phyloP scores from a whole-genome alignment of 345 rosid genomes.

The Aegle marmelos region DNA sequence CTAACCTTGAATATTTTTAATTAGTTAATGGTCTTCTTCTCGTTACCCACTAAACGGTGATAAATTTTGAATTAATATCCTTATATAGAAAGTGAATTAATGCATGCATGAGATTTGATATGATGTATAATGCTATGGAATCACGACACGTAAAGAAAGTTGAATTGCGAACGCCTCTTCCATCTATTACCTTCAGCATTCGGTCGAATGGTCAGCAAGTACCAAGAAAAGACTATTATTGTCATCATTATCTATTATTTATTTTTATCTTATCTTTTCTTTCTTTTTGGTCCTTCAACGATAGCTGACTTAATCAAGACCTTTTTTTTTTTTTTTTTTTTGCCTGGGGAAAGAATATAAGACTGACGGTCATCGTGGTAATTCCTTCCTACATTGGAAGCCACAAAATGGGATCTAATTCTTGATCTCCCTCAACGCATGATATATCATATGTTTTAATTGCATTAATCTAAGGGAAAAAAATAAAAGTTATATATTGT shows the following conservation, averaged over 20 bases:
- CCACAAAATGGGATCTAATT: slow-evolving; percentile 12
- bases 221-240: background rate
- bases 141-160: background rate
- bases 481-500: background rate
- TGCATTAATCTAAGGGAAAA: background rate
- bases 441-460: background rate
- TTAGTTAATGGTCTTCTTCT: background rate
- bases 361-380: background rate
- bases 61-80: background rate
- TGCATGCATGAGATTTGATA: background rate
- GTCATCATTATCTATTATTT: too few relatives aligned
- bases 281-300: background rate
- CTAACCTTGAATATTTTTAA: background rate
- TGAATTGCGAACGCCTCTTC: slow-evolving; percentile 4
- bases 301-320: too few relatives aligned
- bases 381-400: slow-evolving; percentile 5
- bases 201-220: background rate
- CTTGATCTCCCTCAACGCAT: background rate
- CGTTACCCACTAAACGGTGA: background rate
- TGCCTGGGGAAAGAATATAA: background rate
- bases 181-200: background rate
- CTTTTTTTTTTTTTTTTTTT: too few relatives aligned
- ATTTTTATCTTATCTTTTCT: too few relatives aligned
- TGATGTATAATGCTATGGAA: background rate
- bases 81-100: rapidly evolving